Percentiles rank a stretch among this genome's conserved stretches.
Conservation (phyloP, 2,329 filamentous ascomycete species). For the Capronia epimyces region DNA sequence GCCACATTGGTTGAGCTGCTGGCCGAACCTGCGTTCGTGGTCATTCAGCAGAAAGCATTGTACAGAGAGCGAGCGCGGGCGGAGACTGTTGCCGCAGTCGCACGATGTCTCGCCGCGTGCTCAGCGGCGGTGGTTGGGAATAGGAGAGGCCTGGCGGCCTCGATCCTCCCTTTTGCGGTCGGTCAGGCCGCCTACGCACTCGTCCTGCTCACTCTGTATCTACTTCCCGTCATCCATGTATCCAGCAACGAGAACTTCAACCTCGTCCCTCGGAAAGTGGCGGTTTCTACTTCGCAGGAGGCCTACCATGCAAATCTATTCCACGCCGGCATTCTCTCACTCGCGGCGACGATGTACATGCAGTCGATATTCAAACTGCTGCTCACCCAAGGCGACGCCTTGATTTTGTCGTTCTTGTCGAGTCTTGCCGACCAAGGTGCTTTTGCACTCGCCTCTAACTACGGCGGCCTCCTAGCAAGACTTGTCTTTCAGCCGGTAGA, state of each 20-base stretch:
- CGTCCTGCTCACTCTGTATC: constrained; percentile 65
- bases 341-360: constrained; percentile 76
- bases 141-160: constrained; percentile 50
- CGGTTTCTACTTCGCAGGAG: constrained; percentile 17
- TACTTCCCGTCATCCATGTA: constrained; percentile 54
- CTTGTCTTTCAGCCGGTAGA: constrained; percentile 93
- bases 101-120: constrained; percentile 71
- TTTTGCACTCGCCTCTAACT: constrained; percentile 91
- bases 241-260: constrained; percentile 61
- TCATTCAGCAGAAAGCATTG: constrained; percentile 73
- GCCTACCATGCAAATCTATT: constrained; percentile 57
- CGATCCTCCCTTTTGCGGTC: constrained; percentile 80
- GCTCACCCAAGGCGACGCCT: constrained; percentile 87
- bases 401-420: constrained; percentile 75
- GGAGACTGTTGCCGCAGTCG: constrained; percentile 74
- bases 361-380: constrained; percentile 89
- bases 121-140: constrained; percentile 54
- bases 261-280: constrained; percentile 49
- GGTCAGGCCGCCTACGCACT: constrained; percentile 75
- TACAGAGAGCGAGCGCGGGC: constrained; percentile 76
- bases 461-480: constrained; percentile 79
- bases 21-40: constrained; percentile 82
- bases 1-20: constrained; percentile 68
- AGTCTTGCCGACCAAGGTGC: constrained; percentile 76
- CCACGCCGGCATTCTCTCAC: constrained; percentile 61